Conservation (phyloP, 345 rosid genomes). For the Combretum micranthum region DNA sequence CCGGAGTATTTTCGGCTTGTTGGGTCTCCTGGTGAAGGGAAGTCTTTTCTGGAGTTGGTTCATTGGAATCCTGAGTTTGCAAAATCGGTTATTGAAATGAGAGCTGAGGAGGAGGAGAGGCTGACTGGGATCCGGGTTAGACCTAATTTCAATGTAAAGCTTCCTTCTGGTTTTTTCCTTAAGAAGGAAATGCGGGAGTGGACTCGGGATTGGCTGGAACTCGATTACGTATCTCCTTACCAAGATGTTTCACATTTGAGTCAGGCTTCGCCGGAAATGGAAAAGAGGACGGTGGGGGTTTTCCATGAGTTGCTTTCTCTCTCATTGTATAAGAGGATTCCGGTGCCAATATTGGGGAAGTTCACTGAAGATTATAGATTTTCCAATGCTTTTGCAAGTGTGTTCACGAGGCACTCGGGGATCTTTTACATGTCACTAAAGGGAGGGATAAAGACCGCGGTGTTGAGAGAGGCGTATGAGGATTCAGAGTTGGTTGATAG, state of each 20-base stretch:
- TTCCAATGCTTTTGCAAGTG: conserved; percentile 66
- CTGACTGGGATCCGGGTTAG: conserved; percentile 49
- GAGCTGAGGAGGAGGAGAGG: conserved; percentile 52
- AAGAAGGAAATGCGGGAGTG: conserved; percentile 95
- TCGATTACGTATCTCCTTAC: conserved; percentile 75
- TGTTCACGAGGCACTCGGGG: conserved; percentile 84
- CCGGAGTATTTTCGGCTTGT: conserved; percentile 53
- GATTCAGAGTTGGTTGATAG: conserved; percentile 44
- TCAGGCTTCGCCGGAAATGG: conserved; percentile 74
- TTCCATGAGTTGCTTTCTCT: conserved; percentile 81
- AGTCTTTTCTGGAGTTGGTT: conserved; percentile 60
- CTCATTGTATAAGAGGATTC: conserved; percentile 66
- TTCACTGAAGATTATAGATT: conserved; percentile 67
- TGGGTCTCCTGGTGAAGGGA: conserved; percentile 51
- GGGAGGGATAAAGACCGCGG: conserved; percentile 78
- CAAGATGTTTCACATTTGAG: conserved; percentile 56
- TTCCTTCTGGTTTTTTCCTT: conserved; percentile 61
- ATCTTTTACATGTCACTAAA: conserved; percentile 81
- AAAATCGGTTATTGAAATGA: conserved; percentile 44
- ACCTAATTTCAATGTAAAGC: conserved; percentile 58
- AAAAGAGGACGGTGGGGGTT: conserved; percentile 80
- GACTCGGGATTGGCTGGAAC: conserved; percentile 84
- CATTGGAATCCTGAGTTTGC: conserved; percentile 61
- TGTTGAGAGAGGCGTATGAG: conserved; percentile 73
- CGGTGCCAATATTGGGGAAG: conserved; percentile 81